Conservation (phyloP, 2,329 filamentous ascomycete genomes). For the Fonsecaea pedrosoi region DNA sequence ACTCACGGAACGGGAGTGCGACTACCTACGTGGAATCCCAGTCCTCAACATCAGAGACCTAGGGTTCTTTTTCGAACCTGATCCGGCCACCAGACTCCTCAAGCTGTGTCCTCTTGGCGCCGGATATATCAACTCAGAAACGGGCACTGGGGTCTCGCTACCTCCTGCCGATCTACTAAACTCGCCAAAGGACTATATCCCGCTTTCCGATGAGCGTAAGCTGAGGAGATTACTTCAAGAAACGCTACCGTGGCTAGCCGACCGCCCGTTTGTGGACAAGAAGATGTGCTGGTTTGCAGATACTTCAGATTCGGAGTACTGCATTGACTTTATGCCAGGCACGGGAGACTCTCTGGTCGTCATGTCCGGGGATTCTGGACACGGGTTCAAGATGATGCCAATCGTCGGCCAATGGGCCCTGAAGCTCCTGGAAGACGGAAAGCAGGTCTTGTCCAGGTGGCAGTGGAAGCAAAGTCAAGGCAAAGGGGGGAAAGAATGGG, state of each 20-base stretch:
- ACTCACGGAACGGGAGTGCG: conserved; percentile 62
- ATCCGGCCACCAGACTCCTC: conserved; percentile 62
- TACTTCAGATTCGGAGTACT: conserved; percentile 65
- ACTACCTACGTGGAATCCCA: conserved; percentile 63
- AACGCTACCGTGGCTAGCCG: conserved; percentile 60
- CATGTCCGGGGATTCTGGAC: conserved; percentile 65
- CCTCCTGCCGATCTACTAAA: conserved; percentile 49
- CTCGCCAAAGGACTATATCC: conserved; percentile 55
- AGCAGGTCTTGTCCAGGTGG: conserved; percentile 58
- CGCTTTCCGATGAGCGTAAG: conserved; percentile 59
- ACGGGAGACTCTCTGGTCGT: conserved; percentile 58
- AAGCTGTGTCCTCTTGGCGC: conserved; percentile 67
- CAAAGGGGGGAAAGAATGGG: conserved; percentile 47
- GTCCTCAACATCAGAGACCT: conserved; percentile 67
- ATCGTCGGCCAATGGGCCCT: conserved; percentile 64
- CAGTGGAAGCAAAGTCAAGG: conserved; percentile 55
- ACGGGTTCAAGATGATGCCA: conserved; percentile 69
- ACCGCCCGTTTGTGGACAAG: conserved; percentile 63
- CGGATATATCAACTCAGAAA: conserved; percentile 62
- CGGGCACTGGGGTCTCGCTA: conserved; percentile 49
- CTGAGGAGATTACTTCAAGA: conserved; percentile 59
- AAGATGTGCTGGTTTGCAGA: conserved; percentile 71
- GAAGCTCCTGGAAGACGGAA: conserved; percentile 53
- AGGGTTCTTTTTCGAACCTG: conserved; percentile 71
- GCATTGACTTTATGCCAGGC: conserved; percentile 64